Conservation (phyloP, 1,284 basidiomycete genomes). For the Moniliophthora roreri region DNA sequence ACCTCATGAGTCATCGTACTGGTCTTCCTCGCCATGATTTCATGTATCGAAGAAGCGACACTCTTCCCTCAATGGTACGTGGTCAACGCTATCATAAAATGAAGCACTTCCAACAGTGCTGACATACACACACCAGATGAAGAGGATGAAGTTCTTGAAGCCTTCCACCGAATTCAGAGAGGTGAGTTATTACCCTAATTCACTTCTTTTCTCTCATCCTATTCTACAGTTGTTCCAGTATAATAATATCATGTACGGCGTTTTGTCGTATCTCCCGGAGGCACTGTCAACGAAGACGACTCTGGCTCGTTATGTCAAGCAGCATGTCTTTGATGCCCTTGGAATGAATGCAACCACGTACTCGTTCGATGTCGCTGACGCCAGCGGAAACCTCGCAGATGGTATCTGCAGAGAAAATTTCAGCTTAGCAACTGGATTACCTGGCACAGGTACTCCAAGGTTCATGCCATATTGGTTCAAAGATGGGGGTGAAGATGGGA, state of each 20-base stretch:
- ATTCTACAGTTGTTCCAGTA: slow-evolving; percentile 17
- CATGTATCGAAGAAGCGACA: slow-evolving; percentile 8
- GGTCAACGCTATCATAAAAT: too few relatives aligned
- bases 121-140: too few relatives aligned
- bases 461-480: slow-evolving; percentile 20
- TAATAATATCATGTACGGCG: slow-evolving; percentile 20
- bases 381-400: slow-evolving; percentile 18
- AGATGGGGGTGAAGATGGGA: slow-evolving; percentile 22
- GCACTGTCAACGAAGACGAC: slow-evolving; percentile 13
- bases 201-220: neutral
- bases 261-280: slow-evolving; percentile 20
- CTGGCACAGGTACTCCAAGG: slow-evolving; percentile 20
- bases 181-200: neutral
- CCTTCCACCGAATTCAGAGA: slow-evolving; percentile 6
- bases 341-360: slow-evolving; percentile 22
- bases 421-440: slow-evolving; percentile 14
- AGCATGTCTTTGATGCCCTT: slow-evolving; percentile 21
- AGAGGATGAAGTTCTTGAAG: slow-evolving; percentile 8
- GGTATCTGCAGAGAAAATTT: slow-evolving; percentile 10
- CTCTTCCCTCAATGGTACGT: slow-evolving; percentile 1
- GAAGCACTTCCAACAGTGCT: too few relatives aligned
- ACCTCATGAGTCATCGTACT: slow-evolving; percentile 27
- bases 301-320: slow-evolving; percentile 22
- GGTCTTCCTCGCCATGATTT: slow-evolving; percentile 23
- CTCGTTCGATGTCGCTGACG: slow-evolving; percentile 15